Conservation (phyloP, 257 asterid genomes). For the Orobanche coerulescens region DNA sequence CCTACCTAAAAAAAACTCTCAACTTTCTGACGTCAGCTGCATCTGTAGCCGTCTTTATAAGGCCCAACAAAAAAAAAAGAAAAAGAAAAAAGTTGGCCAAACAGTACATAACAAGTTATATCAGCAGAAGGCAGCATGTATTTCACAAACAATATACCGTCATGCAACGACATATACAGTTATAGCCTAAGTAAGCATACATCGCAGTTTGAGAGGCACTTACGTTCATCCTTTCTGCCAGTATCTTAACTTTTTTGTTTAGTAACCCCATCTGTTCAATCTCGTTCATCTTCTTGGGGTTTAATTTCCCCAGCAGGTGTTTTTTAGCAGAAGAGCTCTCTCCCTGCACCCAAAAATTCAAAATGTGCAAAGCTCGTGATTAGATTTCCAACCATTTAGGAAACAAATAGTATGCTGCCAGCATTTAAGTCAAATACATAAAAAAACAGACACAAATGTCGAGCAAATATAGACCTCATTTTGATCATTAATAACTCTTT, state of each 20-base stretch:
- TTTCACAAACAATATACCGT: not conserved
- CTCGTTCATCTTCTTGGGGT: conserved; percentile 72
- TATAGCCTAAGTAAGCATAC: conserved; percentile 5
- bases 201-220: conserved; percentile 25
- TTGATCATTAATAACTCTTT: conserved; percentile 37
- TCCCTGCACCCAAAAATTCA: conserved; percentile 41
- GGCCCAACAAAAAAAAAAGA: not conserved
- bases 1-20: not conserved
- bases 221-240: conserved; percentile 86
- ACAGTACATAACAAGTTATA: not conserved
- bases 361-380: conserved; percentile 1
- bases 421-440: not conserved
- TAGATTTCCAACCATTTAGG: not conserved
- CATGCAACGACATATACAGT: too few relatives aligned
- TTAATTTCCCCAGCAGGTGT: conserved; percentile 51
- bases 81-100: not conserved
- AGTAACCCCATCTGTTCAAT: conserved; percentile 46
- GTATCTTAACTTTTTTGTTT: conserved; percentile 69
- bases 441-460: not conserved
- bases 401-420: not conserved
- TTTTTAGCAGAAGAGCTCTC: conserved; percentile 47
- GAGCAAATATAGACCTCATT: conserved; percentile 43
- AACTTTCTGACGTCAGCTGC: not conserved
- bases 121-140: conserved; percentile 1
- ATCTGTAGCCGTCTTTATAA: not conserved